Evolutionary conservation across 2,329 filamentous ascomycete species (phyloP).

Genomic region (Aspergillus caelatus): DNA sequence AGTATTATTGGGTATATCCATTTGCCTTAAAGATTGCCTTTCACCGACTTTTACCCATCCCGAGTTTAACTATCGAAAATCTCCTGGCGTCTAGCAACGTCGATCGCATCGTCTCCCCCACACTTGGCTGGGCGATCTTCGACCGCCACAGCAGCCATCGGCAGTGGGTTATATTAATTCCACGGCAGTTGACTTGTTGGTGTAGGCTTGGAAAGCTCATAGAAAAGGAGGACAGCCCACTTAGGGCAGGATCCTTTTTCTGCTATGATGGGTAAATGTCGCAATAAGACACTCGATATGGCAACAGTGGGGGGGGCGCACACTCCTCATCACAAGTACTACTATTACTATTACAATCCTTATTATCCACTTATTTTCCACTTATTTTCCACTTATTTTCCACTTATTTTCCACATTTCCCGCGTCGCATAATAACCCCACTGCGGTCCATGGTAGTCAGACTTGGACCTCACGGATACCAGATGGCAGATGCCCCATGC

Average conservation of each 20-base stretch:
- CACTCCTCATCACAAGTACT: neutral
- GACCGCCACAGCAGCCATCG: neutral
- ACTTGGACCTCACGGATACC: neutral
- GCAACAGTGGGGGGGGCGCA: neutral
- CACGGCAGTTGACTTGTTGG: neutral
- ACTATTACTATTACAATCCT: neutral
- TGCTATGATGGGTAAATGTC: neutral
- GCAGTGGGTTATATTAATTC: neutral
- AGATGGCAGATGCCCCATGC: neutral
- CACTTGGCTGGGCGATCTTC: neutral
- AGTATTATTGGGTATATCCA: neutral
- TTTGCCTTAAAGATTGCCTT: neutral
- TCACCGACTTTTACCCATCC: constrained; percentile 1
- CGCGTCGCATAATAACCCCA: neutral
- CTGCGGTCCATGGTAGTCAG: neutral
- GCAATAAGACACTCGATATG: neutral
- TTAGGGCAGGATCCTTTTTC: neutral
- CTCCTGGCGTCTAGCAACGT: neutral
- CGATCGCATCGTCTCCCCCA: constrained; percentile 3
- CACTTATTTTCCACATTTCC: neutral
- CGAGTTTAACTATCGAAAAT: neutral
- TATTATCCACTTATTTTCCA: neutral
- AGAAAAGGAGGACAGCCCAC: neutral
- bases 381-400: too few relatives aligned
- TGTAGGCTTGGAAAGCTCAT: neutral